These are phyloP conservation scores for Colletotrichum abscissum DNA, from an alignment of 2,329 filamentous ascomycete species.

Conservation along the genomic window DNA sequence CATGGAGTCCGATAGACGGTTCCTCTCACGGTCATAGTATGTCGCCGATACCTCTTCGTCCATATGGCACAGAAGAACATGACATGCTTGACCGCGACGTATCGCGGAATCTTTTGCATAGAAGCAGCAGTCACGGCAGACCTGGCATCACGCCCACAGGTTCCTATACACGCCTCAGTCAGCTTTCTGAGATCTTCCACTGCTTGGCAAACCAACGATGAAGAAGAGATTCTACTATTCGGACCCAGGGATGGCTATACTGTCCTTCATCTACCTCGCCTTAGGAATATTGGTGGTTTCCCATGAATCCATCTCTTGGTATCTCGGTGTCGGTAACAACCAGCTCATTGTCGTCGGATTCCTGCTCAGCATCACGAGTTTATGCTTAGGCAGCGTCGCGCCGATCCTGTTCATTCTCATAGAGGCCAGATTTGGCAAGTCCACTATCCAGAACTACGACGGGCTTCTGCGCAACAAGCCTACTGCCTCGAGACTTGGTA, in stretches of 20 bases:
- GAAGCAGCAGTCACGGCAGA: too few species aligned
- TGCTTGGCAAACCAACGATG: not conserved
- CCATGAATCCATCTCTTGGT: not conserved
- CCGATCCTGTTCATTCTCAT: not conserved
- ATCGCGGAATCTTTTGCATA: too few species aligned
- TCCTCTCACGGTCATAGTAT: too few species aligned
- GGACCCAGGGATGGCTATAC: not conserved
- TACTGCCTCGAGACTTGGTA: not conserved
- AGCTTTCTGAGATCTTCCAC: not conserved
- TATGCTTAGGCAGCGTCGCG: not conserved
- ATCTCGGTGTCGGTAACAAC: not conserved
- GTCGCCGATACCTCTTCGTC: too few species aligned
- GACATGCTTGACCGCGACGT: too few species aligned
- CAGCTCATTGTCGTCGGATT: not conserved
- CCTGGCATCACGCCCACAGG: too few species aligned
- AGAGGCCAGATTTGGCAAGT: not conserved
- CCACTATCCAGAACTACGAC: not conserved
- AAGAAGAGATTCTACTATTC: not conserved
- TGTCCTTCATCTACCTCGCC: not conserved
- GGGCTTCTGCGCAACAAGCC: not conserved
- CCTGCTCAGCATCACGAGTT: not conserved
- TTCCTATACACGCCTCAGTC: not conserved
- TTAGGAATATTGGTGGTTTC: not conserved
- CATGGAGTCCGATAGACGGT: too few species aligned
- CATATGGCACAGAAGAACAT: too few species aligned